phyloP scores from a whole-genome alignment of 352 stramenopile genomes.

The Phytophthora sp. region DNA sequence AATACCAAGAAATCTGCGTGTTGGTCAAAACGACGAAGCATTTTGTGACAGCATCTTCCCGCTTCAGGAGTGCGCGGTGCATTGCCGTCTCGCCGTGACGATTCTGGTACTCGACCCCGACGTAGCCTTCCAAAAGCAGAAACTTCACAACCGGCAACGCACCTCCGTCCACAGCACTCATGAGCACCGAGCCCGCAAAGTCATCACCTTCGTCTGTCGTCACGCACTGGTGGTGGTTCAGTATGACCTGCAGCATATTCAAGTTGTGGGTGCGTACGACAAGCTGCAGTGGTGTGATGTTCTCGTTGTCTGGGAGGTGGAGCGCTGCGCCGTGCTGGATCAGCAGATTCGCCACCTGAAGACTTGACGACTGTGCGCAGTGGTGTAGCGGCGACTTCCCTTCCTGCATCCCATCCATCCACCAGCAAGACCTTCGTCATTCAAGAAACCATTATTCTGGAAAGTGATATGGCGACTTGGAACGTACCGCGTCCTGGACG shows the following conservation, averaged over 20 bases:
- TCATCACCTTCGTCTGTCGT: constrained; percentile 8
- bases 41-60: background rate
- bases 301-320: constrained; percentile 6
- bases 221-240: constrained; percentile 28
- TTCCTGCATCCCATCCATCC: constrained; percentile 1
- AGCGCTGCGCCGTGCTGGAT: constrained; percentile 12
- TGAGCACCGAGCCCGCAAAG: constrained; percentile 15
- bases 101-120: constrained; percentile 2
- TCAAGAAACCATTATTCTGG: too few species aligned
- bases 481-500: constrained; percentile 2
- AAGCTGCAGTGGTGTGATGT: constrained; percentile 8
- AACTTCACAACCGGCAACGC: constrained; percentile 12
- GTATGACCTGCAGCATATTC: constrained; percentile 24
- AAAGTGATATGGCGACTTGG: too few species aligned
- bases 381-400: constrained; percentile 19
- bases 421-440: too few species aligned
- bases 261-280: constrained; percentile 13
- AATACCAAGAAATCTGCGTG: background rate
- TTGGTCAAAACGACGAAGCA: constrained; percentile 13
- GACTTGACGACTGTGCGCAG: constrained; percentile 17
- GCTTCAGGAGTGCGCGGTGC: constrained; percentile 11
- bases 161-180: constrained; percentile 13
- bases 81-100: constrained; percentile 11
- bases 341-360: constrained; percentile 20
- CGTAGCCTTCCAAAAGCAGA: constrained; percentile 24